Base-by-base conservation (phyloP, 2,329 filamentous ascomycete genomes). In the Fusarium coicis region DNA sequence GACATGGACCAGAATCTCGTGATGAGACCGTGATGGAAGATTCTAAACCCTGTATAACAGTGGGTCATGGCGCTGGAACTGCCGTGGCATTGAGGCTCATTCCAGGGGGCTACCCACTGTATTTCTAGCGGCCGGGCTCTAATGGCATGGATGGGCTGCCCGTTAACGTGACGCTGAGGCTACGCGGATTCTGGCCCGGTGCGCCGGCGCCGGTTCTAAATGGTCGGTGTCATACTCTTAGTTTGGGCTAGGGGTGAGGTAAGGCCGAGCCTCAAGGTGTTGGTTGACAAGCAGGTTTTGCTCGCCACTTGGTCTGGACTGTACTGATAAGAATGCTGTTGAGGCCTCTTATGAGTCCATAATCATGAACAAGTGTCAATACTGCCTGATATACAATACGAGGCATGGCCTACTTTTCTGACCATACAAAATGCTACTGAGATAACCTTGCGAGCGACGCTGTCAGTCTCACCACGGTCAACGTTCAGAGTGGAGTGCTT, bases 231-330 rank as follows among this genome's bases (percentile, higher is more conserved):
- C 54, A 28, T 32, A 10, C 32, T 49, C 39, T 53, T 34, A 46
- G 44, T 26, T 30, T 42, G n/a, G 14, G 19, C 30, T 44, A 62
- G 52, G 68, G 68, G 56, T 7, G 11, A 73, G 75, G 75, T 77
- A 77, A 76, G 69, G 54, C 75, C 72, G 75, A 77, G 75, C 75
- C 74, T 77, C 74, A 77, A 60, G 42, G n/a, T 59, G 12, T 54
- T 53, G 43, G 56, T 60, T 54, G 65, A 39, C 47, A 59, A 65
- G 37, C 60, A 52, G n/a, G 61, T 57, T 57, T 73, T 66, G 49
- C 49, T 61, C 19, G 69, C 61, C 63, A 74, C 58, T 26, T 30
- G 49, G 23, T n/a, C 23, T 39, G 14, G 21, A 4, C 39, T 37
- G 50, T 28, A 40, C 53, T 60, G 50, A 72, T 68, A 55, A 62